These are phyloP conservation scores for Neoboletus magnificus DNA, from an alignment of 768 basidiomycete genomes.

Conservation along the genomic window DNA sequence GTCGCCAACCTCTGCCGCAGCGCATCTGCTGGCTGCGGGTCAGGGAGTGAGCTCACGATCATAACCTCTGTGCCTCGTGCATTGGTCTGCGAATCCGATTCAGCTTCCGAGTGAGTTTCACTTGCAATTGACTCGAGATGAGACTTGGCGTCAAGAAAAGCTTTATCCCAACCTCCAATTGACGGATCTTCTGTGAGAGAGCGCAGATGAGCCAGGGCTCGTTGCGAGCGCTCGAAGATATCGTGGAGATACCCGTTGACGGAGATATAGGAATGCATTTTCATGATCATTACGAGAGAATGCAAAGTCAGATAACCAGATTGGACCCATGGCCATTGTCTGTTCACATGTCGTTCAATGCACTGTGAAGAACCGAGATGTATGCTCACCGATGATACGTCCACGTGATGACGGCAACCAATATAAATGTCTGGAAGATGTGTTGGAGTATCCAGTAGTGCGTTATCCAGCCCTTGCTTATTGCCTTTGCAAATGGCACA, in stretches of 20 bases:
- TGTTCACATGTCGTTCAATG: slow-evolving; percentile 24
- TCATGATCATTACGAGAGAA: slow-evolving; percentile 88
- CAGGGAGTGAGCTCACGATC: slow-evolving; percentile 48
- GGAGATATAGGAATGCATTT: slow-evolving; percentile 92
- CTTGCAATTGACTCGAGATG: slow-evolving; percentile 30
- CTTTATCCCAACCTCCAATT: slow-evolving; percentile 67
- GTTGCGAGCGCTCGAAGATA: slow-evolving; percentile 45
- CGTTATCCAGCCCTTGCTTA: slow-evolving; percentile 74
- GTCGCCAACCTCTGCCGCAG: slow-evolving; percentile 57
- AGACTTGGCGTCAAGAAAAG: slow-evolving; percentile 47
- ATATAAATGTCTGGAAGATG: slow-evolving; percentile 64
- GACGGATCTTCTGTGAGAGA: slow-evolving; percentile 38
- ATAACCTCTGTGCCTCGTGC: slow-evolving; percentile 48
- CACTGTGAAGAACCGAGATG: background rate
- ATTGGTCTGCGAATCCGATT: slow-evolving; percentile 25
- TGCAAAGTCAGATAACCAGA: slow-evolving; percentile 88
- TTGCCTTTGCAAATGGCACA: slow-evolving; percentile 77
- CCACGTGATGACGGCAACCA: slow-evolving; percentile 80
- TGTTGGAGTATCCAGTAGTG: slow-evolving; percentile 88
- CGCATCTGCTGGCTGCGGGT: slow-evolving; percentile 47
- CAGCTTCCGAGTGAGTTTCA: slow-evolving; percentile 17
- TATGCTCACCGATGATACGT: slow-evolving; percentile 72
- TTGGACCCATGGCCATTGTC: slow-evolving; percentile 98
- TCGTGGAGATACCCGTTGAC: slow-evolving; percentile 81
- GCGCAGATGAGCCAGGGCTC: slow-evolving; percentile 43